Evolutionary conservation across 805 yeast genomes (phyloP), one percentile per base, ranked within the genome.

Genomic region (Lipomyces spencermartinsiae): DNA sequence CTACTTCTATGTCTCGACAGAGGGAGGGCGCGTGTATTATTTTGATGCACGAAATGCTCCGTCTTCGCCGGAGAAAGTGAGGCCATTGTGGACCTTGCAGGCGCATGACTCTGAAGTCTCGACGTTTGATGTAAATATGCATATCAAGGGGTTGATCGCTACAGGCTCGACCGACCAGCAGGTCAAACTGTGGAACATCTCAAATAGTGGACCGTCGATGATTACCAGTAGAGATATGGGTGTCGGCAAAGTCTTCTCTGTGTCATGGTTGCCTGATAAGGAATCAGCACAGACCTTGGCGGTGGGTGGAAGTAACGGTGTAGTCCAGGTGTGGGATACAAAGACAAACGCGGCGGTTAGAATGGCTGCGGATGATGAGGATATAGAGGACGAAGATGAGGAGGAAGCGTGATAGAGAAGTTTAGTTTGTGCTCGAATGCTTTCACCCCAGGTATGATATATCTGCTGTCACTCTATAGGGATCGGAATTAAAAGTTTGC

Each of bases 31-130:
- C 75, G 86, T 95, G 33, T 92, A 92, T 81, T 89, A 94, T 70
- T 94, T 90, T 75, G 99, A 94, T 78, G 89, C 92, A 58, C 87
- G 97, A 78, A 81, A 80, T 61, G 69, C 72, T 1, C 63, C 64
- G 10, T 29, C 56, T 10, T 22, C 59, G 49, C 22, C 54, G 22
- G 61, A 59, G n/a, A 85, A 83, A 51, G 84, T 83, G 58, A 81
- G 83, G 66, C 93, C 98, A 22, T 75, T 94, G 39, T 95, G 99
- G 99, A 92, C 97, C 1, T 83, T 95, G 73, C 97, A 95, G 79
- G 98, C 98, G 1, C 99, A 95, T 78, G 98, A 95, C 80, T 86
- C 97, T 1, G 98, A 97, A 69, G 89, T 95, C 69, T 89, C 97
- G 4, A 83, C 94, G 1, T 84, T 95, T 73, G 89, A 89, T 73